Evolutionary conservation across 352 stramenopile species (phyloP).

Genomic region (Paralagenidium karlingii): DNA sequence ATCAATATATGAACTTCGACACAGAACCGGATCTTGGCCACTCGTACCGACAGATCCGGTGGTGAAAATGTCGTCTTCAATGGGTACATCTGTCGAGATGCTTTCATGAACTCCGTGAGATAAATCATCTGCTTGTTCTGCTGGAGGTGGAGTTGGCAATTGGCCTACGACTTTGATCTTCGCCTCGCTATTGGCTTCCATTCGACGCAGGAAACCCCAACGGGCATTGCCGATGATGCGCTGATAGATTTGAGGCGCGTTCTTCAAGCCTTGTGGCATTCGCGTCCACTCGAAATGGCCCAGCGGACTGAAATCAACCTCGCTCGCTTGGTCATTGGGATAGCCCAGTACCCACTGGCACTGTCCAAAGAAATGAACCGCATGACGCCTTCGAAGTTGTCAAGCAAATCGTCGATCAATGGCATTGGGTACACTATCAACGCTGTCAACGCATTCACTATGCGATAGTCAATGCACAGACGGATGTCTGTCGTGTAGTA

Average conservation of each 20-base stretch:
- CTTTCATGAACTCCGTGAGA: no score
- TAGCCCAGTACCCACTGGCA: slow-evolving; percentile 11
- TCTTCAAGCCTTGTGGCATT: slow-evolving; percentile 12
- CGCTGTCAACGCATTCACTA: slow-evolving; percentile 3
- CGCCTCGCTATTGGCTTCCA: no score
- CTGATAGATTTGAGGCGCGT: slow-evolving; percentile 15
- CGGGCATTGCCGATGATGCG: slow-evolving; percentile 12
- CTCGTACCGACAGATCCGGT: background rate
- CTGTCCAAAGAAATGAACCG: slow-evolving; percentile 12
- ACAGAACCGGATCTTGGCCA: background rate
- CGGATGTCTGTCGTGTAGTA: no score
- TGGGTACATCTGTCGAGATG: no score
- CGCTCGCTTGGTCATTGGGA: slow-evolving; percentile 8
- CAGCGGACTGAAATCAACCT: slow-evolving; percentile 8
- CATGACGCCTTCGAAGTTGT: slow-evolving; percentile 4
- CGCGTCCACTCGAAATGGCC: slow-evolving; percentile 10
- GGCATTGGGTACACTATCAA: slow-evolving; percentile 12
- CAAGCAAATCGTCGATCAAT: slow-evolving; percentile 7
- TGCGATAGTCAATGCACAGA: slow-evolving; percentile 9
- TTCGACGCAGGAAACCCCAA: slow-evolving; percentile 1
- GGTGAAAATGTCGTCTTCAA: no score
- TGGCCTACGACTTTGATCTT: no score
- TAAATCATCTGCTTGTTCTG: no score
- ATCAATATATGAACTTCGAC: slow-evolving; percentile 11
- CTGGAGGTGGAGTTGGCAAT: no score